These are phyloP conservation scores for Saturnispora silvae DNA, from an alignment of 805 yeast species.

Conservation along the genomic window DNA sequence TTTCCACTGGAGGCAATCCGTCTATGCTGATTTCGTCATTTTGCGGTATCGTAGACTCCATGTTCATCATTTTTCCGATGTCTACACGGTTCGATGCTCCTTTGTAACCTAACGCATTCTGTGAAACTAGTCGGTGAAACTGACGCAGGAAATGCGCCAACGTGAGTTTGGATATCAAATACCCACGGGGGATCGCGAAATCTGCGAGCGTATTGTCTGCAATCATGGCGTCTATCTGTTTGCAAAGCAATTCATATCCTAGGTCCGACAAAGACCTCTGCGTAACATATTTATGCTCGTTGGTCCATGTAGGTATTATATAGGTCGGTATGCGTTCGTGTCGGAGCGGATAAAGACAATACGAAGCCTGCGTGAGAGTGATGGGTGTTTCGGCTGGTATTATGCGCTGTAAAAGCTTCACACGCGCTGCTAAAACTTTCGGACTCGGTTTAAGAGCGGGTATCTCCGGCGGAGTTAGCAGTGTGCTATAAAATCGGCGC, in stretches of 20 bases:
- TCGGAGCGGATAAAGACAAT: slow-evolving; percentile 16
- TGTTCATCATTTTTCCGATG: too few species aligned
- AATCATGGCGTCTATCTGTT: slow-evolving; percentile 1
- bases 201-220: neutral
- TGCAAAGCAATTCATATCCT: slow-evolving; percentile 8
- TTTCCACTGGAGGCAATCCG: too few species aligned
- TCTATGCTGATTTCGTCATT: too few species aligned
- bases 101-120: slow-evolving; percentile 1
- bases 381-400: slow-evolving; percentile 18
- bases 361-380: slow-evolving; percentile 14
- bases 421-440: slow-evolving; percentile 15
- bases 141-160: slow-evolving; percentile 3
- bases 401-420: slow-evolving; percentile 15
- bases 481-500: slow-evolving; percentile 13
- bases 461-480: too few species aligned
- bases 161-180: slow-evolving; percentile 2
- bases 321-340: slow-evolving; percentile 1
- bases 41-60: too few species aligned
- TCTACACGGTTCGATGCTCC: too few species aligned
- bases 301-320: neutral
- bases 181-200: too few species aligned
- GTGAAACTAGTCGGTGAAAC: slow-evolving; percentile 1
- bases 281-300: slow-evolving; percentile 1
- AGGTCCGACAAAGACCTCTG: slow-evolving; percentile 9
- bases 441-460: too few species aligned